Percentiles rank a stretch among this genome's conserved stretches.
Conservation (phyloP, 2,329 filamentous ascomycete genomes). For the Sporothrix pseudoabietina region DNA sequence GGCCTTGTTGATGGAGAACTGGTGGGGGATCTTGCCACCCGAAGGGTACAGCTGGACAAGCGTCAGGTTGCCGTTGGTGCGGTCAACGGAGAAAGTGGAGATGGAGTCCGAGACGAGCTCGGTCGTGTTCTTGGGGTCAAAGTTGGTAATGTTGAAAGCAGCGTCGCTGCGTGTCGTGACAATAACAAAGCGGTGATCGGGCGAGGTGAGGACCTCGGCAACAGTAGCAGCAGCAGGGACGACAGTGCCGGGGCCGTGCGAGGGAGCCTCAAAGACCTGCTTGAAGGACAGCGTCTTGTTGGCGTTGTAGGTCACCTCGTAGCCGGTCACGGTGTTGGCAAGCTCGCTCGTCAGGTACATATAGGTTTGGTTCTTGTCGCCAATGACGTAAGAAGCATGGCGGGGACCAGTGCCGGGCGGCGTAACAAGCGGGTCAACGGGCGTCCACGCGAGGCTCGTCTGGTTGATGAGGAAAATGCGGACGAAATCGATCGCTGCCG, state of each 20-base stretch:
- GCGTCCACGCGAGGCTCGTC: slow-evolving; percentile 47
- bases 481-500: slow-evolving; percentile 64
- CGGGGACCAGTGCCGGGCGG: slow-evolving; percentile 63
- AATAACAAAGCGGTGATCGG: slow-evolving; percentile 63
- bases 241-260: slow-evolving; percentile 49
- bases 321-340: slow-evolving; percentile 58
- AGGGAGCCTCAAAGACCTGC: slow-evolving; percentile 52
- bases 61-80: slow-evolving; percentile 55
- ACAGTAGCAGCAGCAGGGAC: slow-evolving; percentile 50
- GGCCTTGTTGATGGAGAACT: slow-evolving; percentile 66
- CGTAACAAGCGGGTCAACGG: slow-evolving; percentile 47
- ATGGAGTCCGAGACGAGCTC: slow-evolving; percentile 63
- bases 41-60: slow-evolving; percentile 62
- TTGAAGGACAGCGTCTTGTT: slow-evolving; percentile 48
- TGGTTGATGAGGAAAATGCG: slow-evolving; percentile 59
- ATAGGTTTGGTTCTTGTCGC: slow-evolving; percentile 48
- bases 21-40: slow-evolving; percentile 66
- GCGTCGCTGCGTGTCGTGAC: slow-evolving; percentile 68
- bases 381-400: slow-evolving; percentile 61
- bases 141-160: slow-evolving; percentile 53
- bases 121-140: slow-evolving; percentile 48
- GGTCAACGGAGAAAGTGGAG: slow-evolving; percentile 61
- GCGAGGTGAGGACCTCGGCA: slow-evolving; percentile 61
- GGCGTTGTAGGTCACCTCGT: slow-evolving; percentile 55
- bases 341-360: slow-evolving; percentile 66